Conservation (phyloP, 2,329 filamentous ascomycete genomes). For the Pseudopithomyces maydicus region DNA sequence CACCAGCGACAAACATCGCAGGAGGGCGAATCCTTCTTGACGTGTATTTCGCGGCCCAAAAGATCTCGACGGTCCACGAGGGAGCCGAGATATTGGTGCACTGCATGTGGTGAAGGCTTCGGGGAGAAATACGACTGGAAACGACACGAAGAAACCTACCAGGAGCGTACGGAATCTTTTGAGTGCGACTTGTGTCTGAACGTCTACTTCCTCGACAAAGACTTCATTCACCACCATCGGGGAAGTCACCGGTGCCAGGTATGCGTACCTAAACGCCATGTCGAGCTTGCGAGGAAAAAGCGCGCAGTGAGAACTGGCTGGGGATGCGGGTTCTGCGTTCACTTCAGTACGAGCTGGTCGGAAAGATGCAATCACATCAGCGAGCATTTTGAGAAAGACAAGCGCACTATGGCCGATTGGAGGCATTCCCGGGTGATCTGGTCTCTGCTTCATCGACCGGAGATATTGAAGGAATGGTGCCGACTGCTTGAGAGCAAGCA, state of each 20-base stretch:
- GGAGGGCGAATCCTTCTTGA: constrained; percentile 32
- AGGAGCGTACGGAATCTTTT: constrained; percentile 68
- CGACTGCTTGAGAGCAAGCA: constrained; percentile 21
- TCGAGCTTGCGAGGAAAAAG: constrained; percentile 46
- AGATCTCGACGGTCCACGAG: constrained; percentile 25
- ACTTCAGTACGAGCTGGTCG: constrained; percentile 63
- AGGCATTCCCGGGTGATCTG: constrained; percentile 69
- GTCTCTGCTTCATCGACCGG: constrained; percentile 66
- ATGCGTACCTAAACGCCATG: constrained; percentile 57
- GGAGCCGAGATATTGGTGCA: constrained; percentile 44
- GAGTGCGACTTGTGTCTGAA: constrained; percentile 67
- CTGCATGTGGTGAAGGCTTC: constrained; percentile 62
- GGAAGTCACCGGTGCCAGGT: constrained; percentile 65
- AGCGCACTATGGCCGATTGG: constrained; percentile 65
- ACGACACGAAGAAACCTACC: constrained; percentile 69
- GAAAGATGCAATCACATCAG: constrained; percentile 70
- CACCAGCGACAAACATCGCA: constrained; percentile 12
- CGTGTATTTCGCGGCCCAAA: constrained; percentile 32
- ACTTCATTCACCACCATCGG: constrained; percentile 68
- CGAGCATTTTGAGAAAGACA: constrained; percentile 61
- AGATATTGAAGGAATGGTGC: constrained; percentile 62
- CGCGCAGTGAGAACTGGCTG: constrained; percentile 59
- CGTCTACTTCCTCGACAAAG: constrained; percentile 68
- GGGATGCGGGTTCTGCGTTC: constrained; percentile 70
- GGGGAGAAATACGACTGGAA: constrained; percentile 72